Evolutionary conservation across 2,329 filamentous ascomycete genomes (phyloP), one percentile per base, ranked within the genome.

Genomic region (Corinectria fuckeliana): DNA sequence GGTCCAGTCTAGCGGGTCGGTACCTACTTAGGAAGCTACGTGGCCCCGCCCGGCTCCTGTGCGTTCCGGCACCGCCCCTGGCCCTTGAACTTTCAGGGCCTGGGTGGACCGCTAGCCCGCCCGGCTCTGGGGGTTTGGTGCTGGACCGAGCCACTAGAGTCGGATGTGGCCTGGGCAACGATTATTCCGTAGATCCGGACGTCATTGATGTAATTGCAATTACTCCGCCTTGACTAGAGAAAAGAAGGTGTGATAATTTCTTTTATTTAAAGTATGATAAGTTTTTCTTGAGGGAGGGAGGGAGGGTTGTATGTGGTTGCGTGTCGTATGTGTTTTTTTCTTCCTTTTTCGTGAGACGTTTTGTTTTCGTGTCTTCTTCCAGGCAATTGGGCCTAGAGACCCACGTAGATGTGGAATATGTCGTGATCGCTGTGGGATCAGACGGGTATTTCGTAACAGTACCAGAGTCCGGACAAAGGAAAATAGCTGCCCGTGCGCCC

Each of bases 401-500:
- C 16, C 56, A 32, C 47, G 60, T 41, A 49, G 32, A 34, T 9
- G 42, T 48, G 41, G 42, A 25, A 39, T 39, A 59, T 60, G 50
- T 65, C 56, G 56, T 61, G 20, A 65, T 63, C 63, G 18, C 54
- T 28, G 39, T 38, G 14, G 28, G 50, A 55, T 60, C 53, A 39
- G 48, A 52, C 49, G 32, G 42, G 41, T 42, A 52, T 58, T 56
- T 64, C 58, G 56, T 63, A 34, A 53, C 47, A 23, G 44, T 14
- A 53, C 32, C 32, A 34, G 8, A 7, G 13, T 34, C 39, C 48
- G 63, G 58, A 61, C 53, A 63, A 64, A 67, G 44, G 56, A 58
- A 36, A 45, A 48, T 30, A 61, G 41, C 42, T 58, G 58, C 50
- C 65, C 47, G 57, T 63, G 61, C 64, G 55, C 63, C 57, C 34